A percentile compares a stretch with the other conserved stretches of the same genome.
phyloP scores from a whole-genome alignment of 2,329 filamentous ascomycete genomes.

The Venturia asperata region DNA sequence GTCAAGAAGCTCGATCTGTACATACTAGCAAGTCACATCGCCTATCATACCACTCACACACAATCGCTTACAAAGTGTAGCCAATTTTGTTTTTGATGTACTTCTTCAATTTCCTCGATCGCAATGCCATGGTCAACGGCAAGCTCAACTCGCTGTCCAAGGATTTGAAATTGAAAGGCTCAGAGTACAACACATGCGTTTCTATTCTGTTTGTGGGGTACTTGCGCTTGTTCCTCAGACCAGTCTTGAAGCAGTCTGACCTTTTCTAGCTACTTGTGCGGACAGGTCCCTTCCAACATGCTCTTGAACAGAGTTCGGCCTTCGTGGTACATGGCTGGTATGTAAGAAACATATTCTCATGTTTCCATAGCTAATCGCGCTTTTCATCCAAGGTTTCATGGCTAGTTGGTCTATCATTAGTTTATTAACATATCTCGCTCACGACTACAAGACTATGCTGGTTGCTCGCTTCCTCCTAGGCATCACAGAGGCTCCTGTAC shows the following conservation, averaged over 20 bases:
- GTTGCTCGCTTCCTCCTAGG: conserved; percentile 45
- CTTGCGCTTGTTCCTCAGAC: background rate
- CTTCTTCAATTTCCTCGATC: conserved; percentile 17
- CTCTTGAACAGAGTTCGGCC: conserved; percentile 43
- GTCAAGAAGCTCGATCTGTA: conserved; percentile 14
- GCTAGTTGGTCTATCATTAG: conserved; percentile 37
- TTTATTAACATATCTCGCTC: conserved; percentile 41
- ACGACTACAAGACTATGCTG: conserved; percentile 39
- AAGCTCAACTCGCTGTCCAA: conserved; percentile 5
- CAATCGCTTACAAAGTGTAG: background rate
- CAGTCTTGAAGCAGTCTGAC: background rate
- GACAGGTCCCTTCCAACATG: conserved; percentile 57
- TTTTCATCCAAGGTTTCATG: conserved; percentile 27
- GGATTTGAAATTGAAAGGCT: conserved; percentile 3
- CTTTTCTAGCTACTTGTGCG: conserved; percentile 47
- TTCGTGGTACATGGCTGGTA: conserved; percentile 46
- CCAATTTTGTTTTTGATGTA: conserved; percentile 12
- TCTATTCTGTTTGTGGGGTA: conserved; percentile 16
- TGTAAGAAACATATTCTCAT: conserved; percentile 20
- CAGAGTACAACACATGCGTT: conserved; percentile 12
- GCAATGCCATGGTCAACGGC: conserved; percentile 6
- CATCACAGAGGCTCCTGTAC: conserved; percentile 33
- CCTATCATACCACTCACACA: background rate
- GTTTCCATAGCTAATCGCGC: background rate
- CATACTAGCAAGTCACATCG: conserved; percentile 4